Base-by-base conservation (phyloP, 1,284 basidiomycete genomes). In the Agaricales sp. region DNA sequence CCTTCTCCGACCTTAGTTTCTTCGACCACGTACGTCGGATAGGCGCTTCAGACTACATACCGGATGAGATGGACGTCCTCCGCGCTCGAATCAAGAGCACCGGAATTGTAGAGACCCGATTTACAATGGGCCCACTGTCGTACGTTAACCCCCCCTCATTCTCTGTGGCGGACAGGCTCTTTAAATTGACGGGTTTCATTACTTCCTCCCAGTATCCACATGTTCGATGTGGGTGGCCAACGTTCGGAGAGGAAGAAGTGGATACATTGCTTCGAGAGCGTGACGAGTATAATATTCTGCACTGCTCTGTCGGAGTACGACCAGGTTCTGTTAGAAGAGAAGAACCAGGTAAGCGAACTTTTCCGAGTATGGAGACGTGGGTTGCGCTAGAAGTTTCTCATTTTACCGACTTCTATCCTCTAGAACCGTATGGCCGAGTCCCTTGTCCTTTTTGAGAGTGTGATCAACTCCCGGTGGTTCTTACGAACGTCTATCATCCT, bases 391-490 rank as follows among this genome's bases (percentile, higher is more conserved):
- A n/a, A n/a, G n/a, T n/a, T 54, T 37, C 50, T 20, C 22, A 14
- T 45, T 44, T 24, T 19, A 16, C 19, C 44, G 2, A 37, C 16
- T 30, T 11, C 44, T 39, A 23, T 35, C 20, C 25, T 26, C 0
- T 64, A 94, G 85, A 98, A 97, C 64, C 87, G 93, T 20, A 97
- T 99, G 94, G 80, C 80, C 18, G 95, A 99, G 64, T 92, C 88
- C 0, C 74, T 99, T 0, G 80, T 92, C 3, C 75, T 99, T 8
- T 99, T 99, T 59, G 93, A 98, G 65, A 87, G 83, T 1, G 89
- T 99, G 30, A 93, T 97, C 72, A 98, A 98, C 68, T 92, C 92
- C n/a, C 72, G 92, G 45, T 98, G 95, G 95, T 99, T 99, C 73
- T 68, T 92, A 22, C 77, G 91, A 46, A 94, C 92, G 13, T 92